A percentile compares a stretch with the other conserved stretches of the same genome.
Evolutionary conservation across 495 filamentous ascomycete genomes (phyloP).

Genomic region (Collariella sp.): DNA sequence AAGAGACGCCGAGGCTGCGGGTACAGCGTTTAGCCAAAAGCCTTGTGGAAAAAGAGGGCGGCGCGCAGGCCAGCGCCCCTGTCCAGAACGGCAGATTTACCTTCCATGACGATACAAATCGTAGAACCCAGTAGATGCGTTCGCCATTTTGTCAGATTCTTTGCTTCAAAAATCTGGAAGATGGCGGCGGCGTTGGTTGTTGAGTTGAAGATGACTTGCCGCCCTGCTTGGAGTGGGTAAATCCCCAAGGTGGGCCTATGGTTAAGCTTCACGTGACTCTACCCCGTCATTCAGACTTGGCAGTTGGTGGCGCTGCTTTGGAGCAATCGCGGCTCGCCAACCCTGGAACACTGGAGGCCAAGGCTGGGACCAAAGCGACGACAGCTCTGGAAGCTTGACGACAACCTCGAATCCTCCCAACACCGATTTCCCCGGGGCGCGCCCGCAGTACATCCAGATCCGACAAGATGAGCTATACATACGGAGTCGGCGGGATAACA

Average conservation of each 20-base stretch:
- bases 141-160: conserved; percentile 24
- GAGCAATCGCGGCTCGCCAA: neutral
- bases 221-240: neutral
- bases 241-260: neutral
- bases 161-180: conserved; percentile 5
- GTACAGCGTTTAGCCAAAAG: conserved; percentile 12
- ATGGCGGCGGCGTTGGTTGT: conserved; percentile 1
- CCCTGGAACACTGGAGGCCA: neutral
- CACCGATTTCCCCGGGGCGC: neutral
- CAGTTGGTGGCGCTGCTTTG: conserved; percentile 9
- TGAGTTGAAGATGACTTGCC: neutral
- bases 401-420: too few species aligned
- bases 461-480: conserved; percentile 48
- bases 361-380: neutral
- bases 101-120: conserved; percentile 97
- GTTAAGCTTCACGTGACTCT: conserved; percentile 7
- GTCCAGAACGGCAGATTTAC: conserved; percentile 38
- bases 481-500: conserved; percentile 61
- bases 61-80: neutral
- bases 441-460: neutral
- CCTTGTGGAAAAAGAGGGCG: too few species aligned
- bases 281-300: neutral
- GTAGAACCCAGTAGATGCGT: conserved; percentile 55
- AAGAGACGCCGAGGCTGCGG: conserved; percentile 72
- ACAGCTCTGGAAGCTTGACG: neutral